These are phyloP conservation scores for Stylonectria norvegica DNA, from an alignment of 2,329 filamentous ascomycete species.

Conservation along the genomic window DNA sequence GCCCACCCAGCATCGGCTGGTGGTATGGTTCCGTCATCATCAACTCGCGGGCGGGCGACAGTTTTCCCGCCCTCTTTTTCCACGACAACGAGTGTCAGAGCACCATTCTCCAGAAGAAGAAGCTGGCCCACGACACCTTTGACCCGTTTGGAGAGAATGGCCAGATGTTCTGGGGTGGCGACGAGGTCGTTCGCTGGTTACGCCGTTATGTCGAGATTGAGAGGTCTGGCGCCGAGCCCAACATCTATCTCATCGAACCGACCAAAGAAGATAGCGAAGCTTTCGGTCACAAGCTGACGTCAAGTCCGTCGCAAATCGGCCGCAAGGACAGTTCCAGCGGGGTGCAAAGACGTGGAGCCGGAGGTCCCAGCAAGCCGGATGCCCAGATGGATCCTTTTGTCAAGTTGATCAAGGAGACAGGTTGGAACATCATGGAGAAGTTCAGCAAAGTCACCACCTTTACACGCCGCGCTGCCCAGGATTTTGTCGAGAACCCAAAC, in stretches of 20 bases:
- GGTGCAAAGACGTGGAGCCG: slow-evolving; percentile 28
- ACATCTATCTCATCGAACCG: slow-evolving; percentile 87
- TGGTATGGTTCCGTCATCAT: slow-evolving; percentile 97
- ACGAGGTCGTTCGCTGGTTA: slow-evolving; percentile 90
- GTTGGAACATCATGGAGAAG: slow-evolving; percentile 95
- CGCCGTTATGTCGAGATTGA: slow-evolving; percentile 80
- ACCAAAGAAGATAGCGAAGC: slow-evolving; percentile 77
- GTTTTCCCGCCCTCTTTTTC: slow-evolving; percentile 94
- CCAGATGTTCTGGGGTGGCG: slow-evolving; percentile 94
- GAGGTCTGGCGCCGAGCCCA: slow-evolving; percentile 79
- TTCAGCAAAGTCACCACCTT: slow-evolving; percentile 97
- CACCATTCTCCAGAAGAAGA: slow-evolving; percentile 91
- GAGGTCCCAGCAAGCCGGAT: slow-evolving; percentile 48
- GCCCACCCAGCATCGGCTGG: slow-evolving; percentile 92
- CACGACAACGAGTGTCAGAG: slow-evolving; percentile 96
- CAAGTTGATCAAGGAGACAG: slow-evolving; percentile 89
- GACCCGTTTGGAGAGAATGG: slow-evolving; percentile 85
- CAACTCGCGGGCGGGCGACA: slow-evolving; percentile 86
- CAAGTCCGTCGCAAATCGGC: slow-evolving; percentile 24
- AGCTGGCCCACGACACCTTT: slow-evolving; percentile 76
- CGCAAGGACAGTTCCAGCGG: slow-evolving; percentile 33
- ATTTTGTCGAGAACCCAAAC: slow-evolving; percentile 86
- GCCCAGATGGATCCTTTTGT: slow-evolving; percentile 87
- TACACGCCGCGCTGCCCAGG: slow-evolving; percentile 85
- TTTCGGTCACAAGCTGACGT: slow-evolving; percentile 65